Percentiles rank a stretch among this genome's conserved stretches.
Conservation (phyloP, 2,329 filamentous ascomycete species). For the Periconia macrospinosa region DNA sequence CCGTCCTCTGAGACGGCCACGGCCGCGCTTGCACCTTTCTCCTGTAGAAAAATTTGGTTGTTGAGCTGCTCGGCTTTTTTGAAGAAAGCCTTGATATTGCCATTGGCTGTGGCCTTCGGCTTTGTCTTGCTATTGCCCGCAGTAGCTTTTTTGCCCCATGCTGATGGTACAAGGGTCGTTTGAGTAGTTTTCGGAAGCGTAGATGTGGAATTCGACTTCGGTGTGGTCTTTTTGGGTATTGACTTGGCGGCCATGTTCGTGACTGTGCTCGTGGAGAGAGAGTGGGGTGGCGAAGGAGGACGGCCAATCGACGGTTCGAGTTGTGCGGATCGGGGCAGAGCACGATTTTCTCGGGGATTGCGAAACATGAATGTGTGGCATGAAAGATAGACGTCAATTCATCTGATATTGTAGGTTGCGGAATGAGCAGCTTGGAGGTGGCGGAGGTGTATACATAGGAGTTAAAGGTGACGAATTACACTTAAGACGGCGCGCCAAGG, state of each 20-base stretch:
- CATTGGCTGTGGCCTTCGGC: slow-evolving; percentile 48
- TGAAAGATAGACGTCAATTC: neutral
- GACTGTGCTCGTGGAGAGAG: slow-evolving; percentile 11
- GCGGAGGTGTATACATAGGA: neutral
- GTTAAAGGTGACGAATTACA: too few relatives aligned
- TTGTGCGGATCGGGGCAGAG: slow-evolving; percentile 35
- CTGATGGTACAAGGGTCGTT: slow-evolving; percentile 35
- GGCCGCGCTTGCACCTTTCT: slow-evolving; percentile 23
- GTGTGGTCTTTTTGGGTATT: slow-evolving; percentile 20
- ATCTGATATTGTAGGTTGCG: neutral
- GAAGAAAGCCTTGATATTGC: slow-evolving; percentile 58
- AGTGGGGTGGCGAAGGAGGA: slow-evolving; percentile 52
- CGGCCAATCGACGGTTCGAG: slow-evolving; percentile 53
- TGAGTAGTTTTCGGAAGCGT: slow-evolving; percentile 32
- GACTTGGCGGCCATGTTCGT: slow-evolving; percentile 27
- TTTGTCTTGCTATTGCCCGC: slow-evolving; percentile 38
- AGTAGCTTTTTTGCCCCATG: slow-evolving; percentile 35
- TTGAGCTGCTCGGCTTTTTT: slow-evolving; percentile 52
- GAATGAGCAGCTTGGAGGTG: neutral
- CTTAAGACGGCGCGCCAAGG: slow-evolving; percentile 8
- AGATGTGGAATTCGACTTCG: slow-evolving; percentile 16
- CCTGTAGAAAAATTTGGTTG: slow-evolving; percentile 41
- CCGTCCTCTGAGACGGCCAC: slow-evolving; percentile 22
- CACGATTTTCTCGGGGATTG: slow-evolving; percentile 54
- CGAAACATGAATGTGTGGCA: slow-evolving; percentile 52